These are phyloP conservation scores for Solanum gracilifrons DNA, from an alignment of 257 asterid species.

Conservation along the genomic window DNA sequence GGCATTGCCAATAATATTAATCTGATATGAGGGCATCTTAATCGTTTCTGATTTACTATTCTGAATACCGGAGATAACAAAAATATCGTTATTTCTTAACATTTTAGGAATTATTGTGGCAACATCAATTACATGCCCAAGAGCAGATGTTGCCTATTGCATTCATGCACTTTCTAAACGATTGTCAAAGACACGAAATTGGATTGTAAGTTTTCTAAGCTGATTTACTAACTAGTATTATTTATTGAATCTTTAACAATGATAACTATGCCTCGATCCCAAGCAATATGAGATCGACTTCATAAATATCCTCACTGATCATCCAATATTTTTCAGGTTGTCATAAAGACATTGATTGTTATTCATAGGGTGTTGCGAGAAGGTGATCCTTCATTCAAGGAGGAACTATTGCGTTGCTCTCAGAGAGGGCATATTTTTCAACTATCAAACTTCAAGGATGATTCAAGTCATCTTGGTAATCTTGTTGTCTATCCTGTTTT, in stretches of 20 bases:
- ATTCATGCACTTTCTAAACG: slow-evolving; percentile 73
- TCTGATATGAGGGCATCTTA: too few species aligned
- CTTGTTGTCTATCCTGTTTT: neutral
- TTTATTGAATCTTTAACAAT: neutral
- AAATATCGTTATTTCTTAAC: neutral
- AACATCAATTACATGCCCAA: slow-evolving; percentile 44
- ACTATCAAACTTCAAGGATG: slow-evolving; percentile 79
- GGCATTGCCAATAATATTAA: too few species aligned
- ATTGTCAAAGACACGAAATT: slow-evolving; percentile 59
- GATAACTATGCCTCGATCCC: neutral
- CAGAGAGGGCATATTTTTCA: slow-evolving; percentile 57
- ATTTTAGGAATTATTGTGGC: slow-evolving; percentile 49
- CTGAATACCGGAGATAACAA: neutral
- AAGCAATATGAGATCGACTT: neutral
- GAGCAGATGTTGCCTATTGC: slow-evolving; percentile 93
- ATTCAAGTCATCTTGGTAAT: slow-evolving; percentile 32
- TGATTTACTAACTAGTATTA: neutral
- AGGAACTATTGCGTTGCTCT: slow-evolving; percentile 46
- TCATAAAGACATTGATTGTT: slow-evolving; percentile 65
- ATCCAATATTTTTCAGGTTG: slow-evolving; percentile 43
- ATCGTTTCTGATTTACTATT: neutral
- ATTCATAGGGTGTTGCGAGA: slow-evolving; percentile 76
- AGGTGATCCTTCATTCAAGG: slow-evolving; percentile 69
- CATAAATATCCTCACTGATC: neutral
- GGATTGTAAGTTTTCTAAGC: slow-evolving; percentile 44